phyloP scores from a whole-genome alignment of 2,329 filamentous ascomycete genomes.

The Fusarium chlamydosporum region DNA sequence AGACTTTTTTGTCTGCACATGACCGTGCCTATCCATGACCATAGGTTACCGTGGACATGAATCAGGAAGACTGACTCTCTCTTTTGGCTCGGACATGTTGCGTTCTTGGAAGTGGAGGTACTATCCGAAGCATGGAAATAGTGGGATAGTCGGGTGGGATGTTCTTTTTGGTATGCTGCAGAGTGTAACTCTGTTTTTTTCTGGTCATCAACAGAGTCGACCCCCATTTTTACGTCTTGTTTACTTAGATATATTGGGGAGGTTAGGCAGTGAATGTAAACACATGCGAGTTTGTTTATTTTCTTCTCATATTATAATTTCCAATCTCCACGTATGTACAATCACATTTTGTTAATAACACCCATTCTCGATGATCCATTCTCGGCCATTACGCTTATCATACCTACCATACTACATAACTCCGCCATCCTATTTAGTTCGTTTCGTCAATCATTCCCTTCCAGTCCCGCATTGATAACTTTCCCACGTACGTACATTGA shows the following conservation, averaged over 20 bases:
- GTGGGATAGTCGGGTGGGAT: constrained; percentile 20
- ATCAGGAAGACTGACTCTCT: constrained; percentile 12
- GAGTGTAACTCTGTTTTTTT: constrained; percentile 11
- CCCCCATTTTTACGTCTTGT: not conserved
- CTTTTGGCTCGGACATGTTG: constrained; percentile 21
- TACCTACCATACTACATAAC: constrained; percentile 2
- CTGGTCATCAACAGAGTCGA: not conserved
- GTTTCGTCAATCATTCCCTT: constrained; percentile 8
- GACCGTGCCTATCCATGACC: no score
- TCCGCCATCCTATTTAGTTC: constrained; percentile 17
- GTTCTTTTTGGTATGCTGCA: not conserved
- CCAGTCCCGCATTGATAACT: constrained; percentile 36
- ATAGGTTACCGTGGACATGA: constrained; percentile 12
- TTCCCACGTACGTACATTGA: constrained; percentile 10
- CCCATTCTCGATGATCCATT: constrained; percentile 30
- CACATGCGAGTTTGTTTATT: not conserved
- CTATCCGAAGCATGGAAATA: not conserved
- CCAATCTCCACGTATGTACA: not conserved
- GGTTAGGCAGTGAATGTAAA: not conserved
- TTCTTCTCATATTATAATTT: not conserved
- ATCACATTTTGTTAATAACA: not conserved
- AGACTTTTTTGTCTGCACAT: constrained; percentile 37
- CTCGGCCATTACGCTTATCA: constrained; percentile 31
- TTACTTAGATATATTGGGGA: not conserved
- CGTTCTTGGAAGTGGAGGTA: constrained; percentile 31